phyloP scores from a whole-genome alignment of 257 asterid species.

The Nicotiana undulata region DNA sequence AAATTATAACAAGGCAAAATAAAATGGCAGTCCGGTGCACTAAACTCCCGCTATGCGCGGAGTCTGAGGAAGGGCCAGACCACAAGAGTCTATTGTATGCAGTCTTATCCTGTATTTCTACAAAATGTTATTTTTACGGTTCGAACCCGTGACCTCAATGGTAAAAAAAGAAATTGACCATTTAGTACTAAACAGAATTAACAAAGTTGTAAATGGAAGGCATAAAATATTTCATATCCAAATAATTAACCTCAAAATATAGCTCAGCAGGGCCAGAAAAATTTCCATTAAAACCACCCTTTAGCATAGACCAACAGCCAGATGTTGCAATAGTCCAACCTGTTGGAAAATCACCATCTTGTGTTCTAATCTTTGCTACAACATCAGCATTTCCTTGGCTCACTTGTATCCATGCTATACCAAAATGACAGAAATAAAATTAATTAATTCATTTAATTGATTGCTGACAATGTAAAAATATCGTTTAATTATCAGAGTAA shows the following conservation, averaged over 20 bases:
- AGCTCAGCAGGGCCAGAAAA: neutral
- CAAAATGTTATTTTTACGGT: no score
- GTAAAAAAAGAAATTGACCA: no score
- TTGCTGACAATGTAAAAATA: neutral
- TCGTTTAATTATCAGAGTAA: neutral
- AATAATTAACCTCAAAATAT: neutral
- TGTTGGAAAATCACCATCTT: neutral
- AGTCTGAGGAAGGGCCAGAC: no score
- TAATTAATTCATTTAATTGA: neutral
- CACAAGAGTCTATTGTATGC: no score
- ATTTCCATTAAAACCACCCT: slow-evolving; percentile 4
- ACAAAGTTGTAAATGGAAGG: neutral
- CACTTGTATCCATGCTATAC: slow-evolving; percentile 1
- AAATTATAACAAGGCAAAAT: neutral
- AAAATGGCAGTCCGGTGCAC: no score
- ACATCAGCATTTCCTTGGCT: neutral
- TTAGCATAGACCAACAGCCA: slow-evolving; percentile 10
- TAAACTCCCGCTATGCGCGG: no score
- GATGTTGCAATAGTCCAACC: neutral
- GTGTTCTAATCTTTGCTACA: neutral
- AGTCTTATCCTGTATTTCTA: no score
- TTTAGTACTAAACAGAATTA: neutral
- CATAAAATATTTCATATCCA: neutral
- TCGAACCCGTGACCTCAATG: no score
- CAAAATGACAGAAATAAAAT: neutral